phyloP scores from a whole-genome alignment of 1,284 basidiomycete species.

The Trichosporon sp. region DNA sequence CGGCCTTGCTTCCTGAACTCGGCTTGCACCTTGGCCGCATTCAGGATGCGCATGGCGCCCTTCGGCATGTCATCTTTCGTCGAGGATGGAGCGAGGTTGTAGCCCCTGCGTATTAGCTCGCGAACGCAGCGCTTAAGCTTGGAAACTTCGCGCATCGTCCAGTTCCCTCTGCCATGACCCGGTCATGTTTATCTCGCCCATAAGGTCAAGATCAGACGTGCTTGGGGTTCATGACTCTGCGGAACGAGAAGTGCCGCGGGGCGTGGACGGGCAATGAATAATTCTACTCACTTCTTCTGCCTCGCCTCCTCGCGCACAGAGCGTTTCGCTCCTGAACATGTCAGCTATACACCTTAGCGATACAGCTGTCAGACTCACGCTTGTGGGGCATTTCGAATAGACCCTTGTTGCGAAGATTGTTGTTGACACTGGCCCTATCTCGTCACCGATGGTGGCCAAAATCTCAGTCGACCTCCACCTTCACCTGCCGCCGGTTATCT shows the following conservation, averaged over 20 bases:
- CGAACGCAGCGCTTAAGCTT: background rate
- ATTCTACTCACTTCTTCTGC: slow-evolving; percentile 36
- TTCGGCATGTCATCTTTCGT: slow-evolving; percentile 41
- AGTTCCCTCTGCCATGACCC: background rate
- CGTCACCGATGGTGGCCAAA: background rate
- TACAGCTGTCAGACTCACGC: slow-evolving; percentile 25
- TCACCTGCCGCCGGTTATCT: background rate
- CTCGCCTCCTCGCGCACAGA: slow-evolving; percentile 38
- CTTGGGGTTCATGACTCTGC: no score
- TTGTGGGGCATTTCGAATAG: slow-evolving; percentile 45
- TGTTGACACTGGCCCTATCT: background rate
- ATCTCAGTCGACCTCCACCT: background rate
- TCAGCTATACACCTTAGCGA: background rate
- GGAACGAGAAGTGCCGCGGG: no score
- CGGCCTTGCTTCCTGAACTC: slow-evolving; percentile 35
- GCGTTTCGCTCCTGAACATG: slow-evolving; percentile 37
- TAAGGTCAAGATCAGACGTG: background rate
- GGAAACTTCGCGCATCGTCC: background rate
- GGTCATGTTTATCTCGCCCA: background rate
- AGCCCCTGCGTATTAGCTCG: slow-evolving; percentile 30
- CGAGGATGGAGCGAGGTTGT: slow-evolving; percentile 35
- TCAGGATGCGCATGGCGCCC: slow-evolving; percentile 39
- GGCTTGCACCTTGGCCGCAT: slow-evolving; percentile 32
- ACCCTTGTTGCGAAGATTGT: slow-evolving; percentile 33
- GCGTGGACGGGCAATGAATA: no score